Percentiles rank a stretch among this genome's conserved stretches.
These are phyloP conservation scores for Pisolithus microcarpus DNA, from an alignment of 768 basidiomycete genomes.

Conservation along the genomic window DNA sequence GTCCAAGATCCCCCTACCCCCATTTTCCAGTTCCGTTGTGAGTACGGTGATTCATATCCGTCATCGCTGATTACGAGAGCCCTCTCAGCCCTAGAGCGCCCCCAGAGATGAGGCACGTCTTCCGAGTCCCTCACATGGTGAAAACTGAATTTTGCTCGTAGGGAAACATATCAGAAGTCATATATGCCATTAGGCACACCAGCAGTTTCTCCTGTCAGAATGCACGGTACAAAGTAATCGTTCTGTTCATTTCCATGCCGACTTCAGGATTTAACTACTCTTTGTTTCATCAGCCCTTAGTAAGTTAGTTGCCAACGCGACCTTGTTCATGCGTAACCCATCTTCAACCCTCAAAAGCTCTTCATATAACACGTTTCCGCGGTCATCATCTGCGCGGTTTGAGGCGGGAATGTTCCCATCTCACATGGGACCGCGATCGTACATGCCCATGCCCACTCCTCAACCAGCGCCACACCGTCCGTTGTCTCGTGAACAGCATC, in stretches of 20 bases:
- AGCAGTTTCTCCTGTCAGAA: constrained; percentile 9
- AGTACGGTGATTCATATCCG: constrained; percentile 2
- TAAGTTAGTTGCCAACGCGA: constrained; percentile 15
- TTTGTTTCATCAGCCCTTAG: constrained; percentile 5
- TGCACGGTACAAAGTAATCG: constrained; percentile 17
- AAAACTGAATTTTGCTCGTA: constrained; percentile 1
- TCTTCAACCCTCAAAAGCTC: constrained; percentile 6
- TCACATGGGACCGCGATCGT: not conserved
- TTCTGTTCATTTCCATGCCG: not conserved
- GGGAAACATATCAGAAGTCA: constrained; percentile 15
- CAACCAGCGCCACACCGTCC: constrained; percentile 1
- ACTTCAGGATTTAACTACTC: not conserved
- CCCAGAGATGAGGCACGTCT: constrained; percentile 10
- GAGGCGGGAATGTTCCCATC: not conserved
- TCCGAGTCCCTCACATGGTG: not conserved
- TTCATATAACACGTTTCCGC: constrained; percentile 24
- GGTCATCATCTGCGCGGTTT: constrained; percentile 7
- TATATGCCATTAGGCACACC: constrained; percentile 16
- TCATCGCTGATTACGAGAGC: not conserved
- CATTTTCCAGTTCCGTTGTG: constrained; percentile 14
- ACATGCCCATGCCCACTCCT: constrained; percentile 3
- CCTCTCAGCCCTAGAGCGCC: constrained; percentile 8
- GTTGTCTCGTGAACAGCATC: constrained; percentile 7
- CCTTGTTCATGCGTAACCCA: constrained; percentile 5
- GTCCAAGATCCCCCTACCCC: constrained; percentile 7